Conservation (phyloP, 768 basidiomycete species). For the Daedaleopsis sinensis region DNA sequence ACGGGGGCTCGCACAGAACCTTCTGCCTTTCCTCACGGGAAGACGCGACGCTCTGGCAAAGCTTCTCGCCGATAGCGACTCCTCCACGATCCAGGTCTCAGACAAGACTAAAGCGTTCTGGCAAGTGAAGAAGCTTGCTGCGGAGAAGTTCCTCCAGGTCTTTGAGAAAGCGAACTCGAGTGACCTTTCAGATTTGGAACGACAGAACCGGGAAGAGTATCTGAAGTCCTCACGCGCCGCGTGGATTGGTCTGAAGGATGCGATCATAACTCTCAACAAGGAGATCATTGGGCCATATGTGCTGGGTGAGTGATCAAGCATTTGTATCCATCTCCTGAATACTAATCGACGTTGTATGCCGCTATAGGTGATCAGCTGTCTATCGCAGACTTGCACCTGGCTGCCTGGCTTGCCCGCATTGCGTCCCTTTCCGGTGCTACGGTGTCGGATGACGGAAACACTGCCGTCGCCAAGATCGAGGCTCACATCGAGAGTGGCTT, state of each 20-base stretch:
- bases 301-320: constrained; percentile 49
- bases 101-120: constrained; percentile 67
- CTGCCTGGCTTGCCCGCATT: constrained; percentile 71
- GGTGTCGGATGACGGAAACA: constrained; percentile 51
- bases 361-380: constrained; percentile 78
- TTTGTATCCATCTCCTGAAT: neutral
- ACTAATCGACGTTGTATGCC: neutral
- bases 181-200: constrained; percentile 44
- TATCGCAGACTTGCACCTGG: constrained; percentile 79
- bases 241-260: constrained; percentile 54
- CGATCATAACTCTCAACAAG: constrained; percentile 50
- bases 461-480: constrained; percentile 54
- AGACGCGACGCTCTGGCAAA: constrained; percentile 51
- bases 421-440: constrained; percentile 59
- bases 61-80: constrained; percentile 52
- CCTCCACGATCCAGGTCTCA: constrained; percentile 51
- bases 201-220: constrained; percentile 49
- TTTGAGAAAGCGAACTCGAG: constrained; percentile 47
- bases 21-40: constrained; percentile 46
- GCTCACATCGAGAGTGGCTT: constrained; percentile 51
- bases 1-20: constrained; percentile 44
- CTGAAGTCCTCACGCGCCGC: constrained; percentile 49
- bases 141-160: constrained; percentile 47
- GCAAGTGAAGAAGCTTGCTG: constrained; percentile 53
- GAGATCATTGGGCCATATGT: constrained; percentile 66